Conservation (phyloP, 768 basidiomycete genomes). For the Gloeophyllum trabeum region DNA sequence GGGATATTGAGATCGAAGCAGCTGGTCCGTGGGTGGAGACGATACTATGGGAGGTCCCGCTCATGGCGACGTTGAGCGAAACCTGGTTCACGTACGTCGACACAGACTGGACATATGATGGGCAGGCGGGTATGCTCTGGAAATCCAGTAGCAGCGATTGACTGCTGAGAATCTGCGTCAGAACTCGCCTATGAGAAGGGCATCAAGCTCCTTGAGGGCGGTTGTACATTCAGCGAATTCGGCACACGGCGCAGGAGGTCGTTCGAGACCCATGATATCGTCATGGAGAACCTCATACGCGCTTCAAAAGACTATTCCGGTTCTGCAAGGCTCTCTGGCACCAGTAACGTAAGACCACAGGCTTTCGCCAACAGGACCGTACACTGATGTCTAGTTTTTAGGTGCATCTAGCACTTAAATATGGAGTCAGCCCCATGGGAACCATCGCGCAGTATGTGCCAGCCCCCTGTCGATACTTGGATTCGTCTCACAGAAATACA, state of each 20-base stretch:
- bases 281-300: constrained; percentile 57
- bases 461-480: constrained; percentile 1
- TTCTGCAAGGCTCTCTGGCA: constrained; percentile 59
- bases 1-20: constrained; percentile 63
- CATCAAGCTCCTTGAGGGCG: constrained; percentile 43
- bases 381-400: constrained; percentile 16
- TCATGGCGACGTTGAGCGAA: constrained; percentile 90
- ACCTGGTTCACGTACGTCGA: constrained; percentile 69
- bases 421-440: constrained; percentile 56
- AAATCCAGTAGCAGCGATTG: not conserved
- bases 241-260: constrained; percentile 78
- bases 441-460: constrained; percentile 75
- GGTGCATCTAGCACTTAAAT: constrained; percentile 79
- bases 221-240: constrained; percentile 74
- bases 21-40: constrained; percentile 70
- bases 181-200: constrained; percentile 71
- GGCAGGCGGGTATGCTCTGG: constrained; percentile 51
- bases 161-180: constrained; percentile 17
- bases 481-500: constrained; percentile 1
- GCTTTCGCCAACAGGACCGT: not conserved
- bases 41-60: constrained; percentile 92
- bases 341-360: constrained; percentile 65
- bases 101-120: constrained; percentile 79
- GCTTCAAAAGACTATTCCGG: constrained; percentile 41
- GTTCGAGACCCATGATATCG: constrained; percentile 63